These are phyloP conservation scores for Penicillium simplicissimum DNA, from an alignment of 495 filamentous ascomycete genomes.

Conservation along the genomic window DNA sequence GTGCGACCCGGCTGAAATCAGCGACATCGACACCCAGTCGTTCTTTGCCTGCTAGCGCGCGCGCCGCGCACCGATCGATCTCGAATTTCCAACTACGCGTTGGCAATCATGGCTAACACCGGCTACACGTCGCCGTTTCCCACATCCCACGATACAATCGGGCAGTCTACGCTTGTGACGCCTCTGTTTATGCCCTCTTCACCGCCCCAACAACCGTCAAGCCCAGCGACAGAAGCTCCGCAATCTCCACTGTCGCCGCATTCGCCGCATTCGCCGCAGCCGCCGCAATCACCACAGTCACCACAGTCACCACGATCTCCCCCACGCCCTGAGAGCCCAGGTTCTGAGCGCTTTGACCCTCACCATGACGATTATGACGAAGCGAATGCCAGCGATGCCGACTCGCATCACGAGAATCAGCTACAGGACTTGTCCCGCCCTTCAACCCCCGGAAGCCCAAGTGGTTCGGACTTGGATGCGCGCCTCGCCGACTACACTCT, in stretches of 20 bases:
- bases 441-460: constrained; percentile 29
- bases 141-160: constrained; percentile 50
- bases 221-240: constrained; percentile 9
- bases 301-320: constrained; percentile 13
- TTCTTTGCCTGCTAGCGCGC: neutral
- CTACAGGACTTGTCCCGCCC: constrained; percentile 24
- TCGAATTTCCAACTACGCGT: constrained; percentile 23
- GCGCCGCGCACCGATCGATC: constrained; percentile 4
- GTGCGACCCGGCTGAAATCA: neutral
- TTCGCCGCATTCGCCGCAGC: neutral
- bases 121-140: constrained; percentile 41
- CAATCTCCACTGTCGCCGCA: constrained; percentile 22
- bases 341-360: constrained; percentile 21
- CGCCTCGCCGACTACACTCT: constrained; percentile 49
- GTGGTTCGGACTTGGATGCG: constrained; percentile 39
- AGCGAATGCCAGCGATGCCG: neutral
- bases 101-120: constrained; percentile 38
- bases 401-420: constrained; percentile 21
- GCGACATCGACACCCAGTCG: neutral
- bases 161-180: constrained; percentile 44
- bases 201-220: constrained; percentile 27
- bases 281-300: neutral
- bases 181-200: constrained; percentile 45
- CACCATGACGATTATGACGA: constrained; percentile 11
- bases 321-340: constrained; percentile 27